Evolutionary conservation across 805 yeast genomes (phyloP), one percentile per base, ranked within the genome.

Genomic region (Metschnikowia cubensis): DNA sequence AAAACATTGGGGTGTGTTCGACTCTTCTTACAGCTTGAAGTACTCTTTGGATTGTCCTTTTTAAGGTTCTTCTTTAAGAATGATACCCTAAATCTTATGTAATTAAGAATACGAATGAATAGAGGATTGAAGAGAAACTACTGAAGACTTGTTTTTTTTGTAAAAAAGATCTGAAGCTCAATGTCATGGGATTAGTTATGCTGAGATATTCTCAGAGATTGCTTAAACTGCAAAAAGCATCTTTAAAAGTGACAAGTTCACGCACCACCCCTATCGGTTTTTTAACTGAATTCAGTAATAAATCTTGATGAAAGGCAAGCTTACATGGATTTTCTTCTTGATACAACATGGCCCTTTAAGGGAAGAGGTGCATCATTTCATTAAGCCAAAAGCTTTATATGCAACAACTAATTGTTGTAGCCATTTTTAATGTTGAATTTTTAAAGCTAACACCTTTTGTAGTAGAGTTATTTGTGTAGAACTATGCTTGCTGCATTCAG

Each of bases 1-100:
- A 79, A 83, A 86, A 69, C 83, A 89, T 79, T 92, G 97, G 97
- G 98, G 98, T 77, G 86, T 89, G 52, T 88, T 84, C 75, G 84
- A 81, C 59, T 59, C 78, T 51, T 69, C 75, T 57, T 63, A 74
- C 58, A 61, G 58, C 48, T 66, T 69, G 61, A 74, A 74, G 61
- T 74, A 67, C 63, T 48, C 70, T 37, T 55, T 74, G 46, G 61
- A 53, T 52, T 74, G 78, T 63, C 52, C 60, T 47, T 71, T 69
- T 53, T 60, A 48, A 45, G 33, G 7, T 14, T 4, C n/a, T 15
- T 31, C 25, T 17, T 2, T 20, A 14, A 18, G 35, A 32, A 32
- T 34, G 35, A 42, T 42, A 42, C 37, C 45, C 31, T n/a, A n/a
- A 33, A 20, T 33, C 37, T 20, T 20, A 32, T 5, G 13, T 32